phyloP scores from a whole-genome alignment of 305 asterid species.

The Withania somnifera region DNA sequence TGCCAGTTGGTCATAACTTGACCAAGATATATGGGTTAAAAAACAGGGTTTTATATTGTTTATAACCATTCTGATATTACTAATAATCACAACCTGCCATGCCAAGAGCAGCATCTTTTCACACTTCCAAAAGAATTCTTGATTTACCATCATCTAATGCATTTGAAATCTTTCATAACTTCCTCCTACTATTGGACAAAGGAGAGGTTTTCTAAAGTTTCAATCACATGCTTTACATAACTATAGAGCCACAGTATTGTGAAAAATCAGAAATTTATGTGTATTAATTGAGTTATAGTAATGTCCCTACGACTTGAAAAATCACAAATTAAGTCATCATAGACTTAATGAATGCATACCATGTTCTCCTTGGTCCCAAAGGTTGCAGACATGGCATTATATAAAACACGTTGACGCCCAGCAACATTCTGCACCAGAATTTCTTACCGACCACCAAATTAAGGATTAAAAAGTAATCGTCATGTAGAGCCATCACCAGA shows the following conservation, averaged over 20 bases:
- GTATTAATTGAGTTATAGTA: background rate
- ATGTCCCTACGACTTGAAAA: background rate
- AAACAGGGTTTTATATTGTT: background rate
- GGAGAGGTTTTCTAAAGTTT: background rate
- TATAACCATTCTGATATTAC: background rate
- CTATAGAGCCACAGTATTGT: background rate
- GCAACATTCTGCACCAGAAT: slow-evolving; percentile 14
- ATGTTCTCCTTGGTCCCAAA: slow-evolving; percentile 14
- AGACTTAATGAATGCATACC: slow-evolving; percentile 22
- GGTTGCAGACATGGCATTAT: slow-evolving; percentile 17
- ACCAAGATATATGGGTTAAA: background rate
- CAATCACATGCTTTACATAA: background rate
- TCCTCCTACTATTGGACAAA: background rate
- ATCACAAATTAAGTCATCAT: slow-evolving; percentile 10
- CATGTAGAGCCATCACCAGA: slow-evolving; percentile 43
- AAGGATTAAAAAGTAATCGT: slow-evolving; percentile 15
- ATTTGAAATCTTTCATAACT: background rate
- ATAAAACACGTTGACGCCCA: slow-evolving; percentile 12
- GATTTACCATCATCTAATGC: background rate
- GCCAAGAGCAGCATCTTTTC: background rate
- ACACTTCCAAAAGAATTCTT: background rate
- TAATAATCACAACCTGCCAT: background rate
- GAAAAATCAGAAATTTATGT: background rate
- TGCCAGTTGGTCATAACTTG: background rate
- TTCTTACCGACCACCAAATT: slow-evolving; percentile 6